Evolutionary conservation across 163 green algal species (phyloP).

Genomic region (Picocystis sp.): DNA sequence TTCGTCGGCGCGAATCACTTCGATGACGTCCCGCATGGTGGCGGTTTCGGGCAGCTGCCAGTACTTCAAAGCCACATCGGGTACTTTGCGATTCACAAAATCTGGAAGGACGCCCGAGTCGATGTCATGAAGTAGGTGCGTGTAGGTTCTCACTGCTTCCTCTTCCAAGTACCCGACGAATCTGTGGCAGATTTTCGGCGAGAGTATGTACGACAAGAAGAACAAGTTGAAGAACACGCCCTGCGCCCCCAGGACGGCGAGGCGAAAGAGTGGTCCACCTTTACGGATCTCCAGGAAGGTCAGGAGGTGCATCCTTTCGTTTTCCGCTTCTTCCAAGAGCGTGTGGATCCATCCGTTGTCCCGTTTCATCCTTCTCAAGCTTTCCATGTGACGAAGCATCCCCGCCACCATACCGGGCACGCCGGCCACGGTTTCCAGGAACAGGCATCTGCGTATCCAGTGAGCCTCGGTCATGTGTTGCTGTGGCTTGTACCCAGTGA

Average conservation of each 20-base stretch:
- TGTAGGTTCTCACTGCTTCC: conserved; percentile 73
- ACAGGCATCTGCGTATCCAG: conserved; percentile 64
- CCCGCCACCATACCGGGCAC: conserved; percentile 79
- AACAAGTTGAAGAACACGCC: conserved; percentile 75
- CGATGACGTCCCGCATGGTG: conserved; percentile 64
- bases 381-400: conserved; percentile 70
- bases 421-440: conserved; percentile 85
- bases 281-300: conserved; percentile 70
- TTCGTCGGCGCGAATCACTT: conserved; percentile 79
- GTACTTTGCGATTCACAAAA: conserved; percentile 16
- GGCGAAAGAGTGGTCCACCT: conserved; percentile 39
- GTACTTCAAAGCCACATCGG: conserved; percentile 31
- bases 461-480: conserved; percentile 5
- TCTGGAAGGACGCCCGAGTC: conserved; percentile 10
- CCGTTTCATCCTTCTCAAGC: conserved; percentile 50
- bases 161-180: conserved; percentile 78
- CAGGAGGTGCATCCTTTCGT: conserved; percentile 95
- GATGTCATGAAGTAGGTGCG: conserved; percentile 30
- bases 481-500: no score
- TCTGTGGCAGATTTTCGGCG: conserved; percentile 55
- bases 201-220: conserved; percentile 64
- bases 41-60: conserved; percentile 31
- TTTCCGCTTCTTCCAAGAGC: conserved; percentile 64
- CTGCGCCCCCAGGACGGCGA: conserved; percentile 41
- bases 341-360: conserved; percentile 74